Conservation (phyloP, 179 eudicot species). For the Sideroxylon spinosum region DNA sequence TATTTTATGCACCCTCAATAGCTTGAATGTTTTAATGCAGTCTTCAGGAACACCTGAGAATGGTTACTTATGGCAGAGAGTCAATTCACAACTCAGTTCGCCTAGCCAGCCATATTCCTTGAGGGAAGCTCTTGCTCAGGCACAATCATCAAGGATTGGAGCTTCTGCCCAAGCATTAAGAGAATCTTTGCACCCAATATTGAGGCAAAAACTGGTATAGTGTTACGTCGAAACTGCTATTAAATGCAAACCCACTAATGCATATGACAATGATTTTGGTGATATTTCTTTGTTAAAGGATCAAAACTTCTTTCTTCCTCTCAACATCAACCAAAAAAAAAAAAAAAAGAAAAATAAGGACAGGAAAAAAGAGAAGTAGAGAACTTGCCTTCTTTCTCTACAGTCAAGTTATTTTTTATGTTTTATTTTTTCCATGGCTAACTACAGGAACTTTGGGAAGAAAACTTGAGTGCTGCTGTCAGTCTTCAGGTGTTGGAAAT, state of each 20-base stretch:
- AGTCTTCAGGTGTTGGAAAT: conserved; percentile 92
- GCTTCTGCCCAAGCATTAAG: conserved; percentile 93
- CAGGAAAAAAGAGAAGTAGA: background rate
- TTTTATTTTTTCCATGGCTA: too few relatives aligned
- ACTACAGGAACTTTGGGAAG: conserved; percentile 99
- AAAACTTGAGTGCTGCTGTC: conserved; percentile 90
- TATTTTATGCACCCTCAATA: background rate
- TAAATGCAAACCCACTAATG: background rate
- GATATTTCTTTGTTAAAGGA: background rate
- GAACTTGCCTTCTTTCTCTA: background rate
- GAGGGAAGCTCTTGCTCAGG: conserved; percentile 98
- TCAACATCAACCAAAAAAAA: background rate
- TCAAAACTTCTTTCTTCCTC: background rate
- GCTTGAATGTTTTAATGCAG: conserved; percentile 34
- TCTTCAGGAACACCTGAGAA: conserved; percentile 94
- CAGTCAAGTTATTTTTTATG: too few relatives aligned
- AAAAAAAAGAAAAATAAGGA: background rate
- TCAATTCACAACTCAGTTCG: conserved; percentile 87
- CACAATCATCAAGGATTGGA: conserved; percentile 96
- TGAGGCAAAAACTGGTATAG: conserved; percentile 89
- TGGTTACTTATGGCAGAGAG: conserved; percentile 90
- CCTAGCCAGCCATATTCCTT: conserved; percentile 99
- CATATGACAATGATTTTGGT: background rate
- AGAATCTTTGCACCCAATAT: conserved; percentile 92
- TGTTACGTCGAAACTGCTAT: background rate